Conservation (phyloP, 495 filamentous ascomycete species). For the Aeminium ludgeri region DNA sequence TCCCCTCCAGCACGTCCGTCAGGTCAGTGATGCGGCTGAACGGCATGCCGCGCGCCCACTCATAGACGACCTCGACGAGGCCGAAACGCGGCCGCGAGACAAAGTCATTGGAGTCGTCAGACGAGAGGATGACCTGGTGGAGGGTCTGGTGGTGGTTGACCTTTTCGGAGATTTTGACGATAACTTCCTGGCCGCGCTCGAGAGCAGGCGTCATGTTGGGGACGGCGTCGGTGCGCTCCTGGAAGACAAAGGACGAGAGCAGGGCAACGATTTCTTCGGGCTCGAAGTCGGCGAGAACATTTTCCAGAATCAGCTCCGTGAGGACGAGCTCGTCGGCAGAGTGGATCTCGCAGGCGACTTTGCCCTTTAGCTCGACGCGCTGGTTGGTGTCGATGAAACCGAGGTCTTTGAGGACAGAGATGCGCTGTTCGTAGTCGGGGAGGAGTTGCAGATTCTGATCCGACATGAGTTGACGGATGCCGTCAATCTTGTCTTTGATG, state of each 20-base stretch:
- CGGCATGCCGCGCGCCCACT: conserved; percentile 94
- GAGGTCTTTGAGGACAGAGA: conserved; percentile 77
- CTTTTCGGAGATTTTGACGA: conserved; percentile 74
- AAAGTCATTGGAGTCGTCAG: conserved; percentile 85
- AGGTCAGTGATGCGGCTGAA: conserved; percentile 96
- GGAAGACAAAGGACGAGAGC: conserved; percentile 92
- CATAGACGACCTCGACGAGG: conserved; percentile 91
- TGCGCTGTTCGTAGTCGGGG: conserved; percentile 94
- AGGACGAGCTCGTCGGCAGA: conserved; percentile 95
- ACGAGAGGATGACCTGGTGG: conserved; percentile 77
- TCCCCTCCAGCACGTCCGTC: conserved; percentile 92
- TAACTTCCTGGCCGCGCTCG: conserved; percentile 68
- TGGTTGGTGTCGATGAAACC: conserved; percentile 71
- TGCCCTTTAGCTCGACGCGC: conserved; percentile 86
- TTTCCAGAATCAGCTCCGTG: conserved; percentile 89
- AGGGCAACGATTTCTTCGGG: conserved; percentile 93
- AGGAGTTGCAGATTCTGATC: conserved; percentile 93
- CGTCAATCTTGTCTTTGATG: conserved; percentile 74
- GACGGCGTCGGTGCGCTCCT: conserved; percentile 77
- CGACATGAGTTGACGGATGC: conserved; percentile 72
- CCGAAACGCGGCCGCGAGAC: conserved; percentile 74
- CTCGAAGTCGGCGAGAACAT: conserved; percentile 86
- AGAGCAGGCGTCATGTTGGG: conserved; percentile 74
- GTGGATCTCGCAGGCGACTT: conserved; percentile 96
- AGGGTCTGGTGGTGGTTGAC: conserved; percentile 74